phyloP scores from a whole-genome alignment of 257 asterid species.

The Ajuga chamaepitys region DNA sequence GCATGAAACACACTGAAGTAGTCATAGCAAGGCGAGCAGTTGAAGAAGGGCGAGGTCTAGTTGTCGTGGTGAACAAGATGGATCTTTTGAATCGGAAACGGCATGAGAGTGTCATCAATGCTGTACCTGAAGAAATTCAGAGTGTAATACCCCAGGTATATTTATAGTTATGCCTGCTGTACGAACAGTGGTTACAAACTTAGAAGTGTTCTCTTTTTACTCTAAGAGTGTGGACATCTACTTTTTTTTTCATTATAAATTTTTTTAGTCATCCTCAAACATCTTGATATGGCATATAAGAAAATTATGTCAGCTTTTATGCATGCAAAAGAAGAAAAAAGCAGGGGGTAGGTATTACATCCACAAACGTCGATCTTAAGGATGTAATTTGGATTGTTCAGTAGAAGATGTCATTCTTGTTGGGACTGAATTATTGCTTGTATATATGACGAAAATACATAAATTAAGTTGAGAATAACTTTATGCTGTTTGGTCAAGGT shows the following conservation, averaged over 20 bases:
- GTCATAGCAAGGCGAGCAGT: conserved; percentile 93
- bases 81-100: conserved; percentile 67
- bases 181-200: background rate
- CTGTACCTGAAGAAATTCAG: conserved; percentile 92
- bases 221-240: background rate
- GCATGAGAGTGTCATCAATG: conserved; percentile 48
- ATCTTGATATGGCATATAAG: background rate
- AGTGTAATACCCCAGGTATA: conserved; percentile 80
- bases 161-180: background rate
- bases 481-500: background rate
- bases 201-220: background rate
- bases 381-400: no score
- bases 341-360: no score
- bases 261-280: background rate
- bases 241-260: background rate
- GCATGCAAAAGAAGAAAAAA: no score
- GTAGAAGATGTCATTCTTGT: no score
- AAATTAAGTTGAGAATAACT: no score
- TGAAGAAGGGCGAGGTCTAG: conserved; percentile 93
- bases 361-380: background rate
- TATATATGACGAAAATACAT: no score
- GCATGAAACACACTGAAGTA: conserved; percentile 95
- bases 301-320: no score
- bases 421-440: no score
- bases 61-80: conserved; percentile 85